A percentile compares a stretch with the other conserved stretches of the same genome.
phyloP scores from a whole-genome alignment of 768 basidiomycete species.

The Panaeolus papilionaceus region DNA sequence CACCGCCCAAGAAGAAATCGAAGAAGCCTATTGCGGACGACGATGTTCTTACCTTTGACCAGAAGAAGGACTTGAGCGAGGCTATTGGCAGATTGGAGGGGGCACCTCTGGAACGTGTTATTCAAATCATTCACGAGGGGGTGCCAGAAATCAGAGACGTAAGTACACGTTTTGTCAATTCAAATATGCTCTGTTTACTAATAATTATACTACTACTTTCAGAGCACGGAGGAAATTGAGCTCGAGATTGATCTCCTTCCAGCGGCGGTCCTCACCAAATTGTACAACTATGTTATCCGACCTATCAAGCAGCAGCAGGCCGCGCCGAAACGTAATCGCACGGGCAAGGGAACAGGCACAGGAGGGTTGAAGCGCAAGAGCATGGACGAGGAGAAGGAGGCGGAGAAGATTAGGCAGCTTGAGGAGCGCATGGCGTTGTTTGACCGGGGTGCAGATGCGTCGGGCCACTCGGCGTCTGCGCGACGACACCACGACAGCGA shows the following conservation, averaged over 20 bases:
- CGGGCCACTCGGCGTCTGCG: constrained; percentile 41
- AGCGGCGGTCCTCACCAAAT: constrained; percentile 82
- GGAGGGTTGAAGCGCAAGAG: constrained; percentile 93
- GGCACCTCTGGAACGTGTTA: constrained; percentile 84
- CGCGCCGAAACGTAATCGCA: constrained; percentile 61
- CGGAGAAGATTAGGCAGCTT: constrained; percentile 90
- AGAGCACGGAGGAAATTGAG: constrained; percentile 98
- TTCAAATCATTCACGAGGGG: constrained; percentile 93
- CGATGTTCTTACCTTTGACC: constrained; percentile 89
- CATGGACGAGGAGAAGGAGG: constrained; percentile 97
- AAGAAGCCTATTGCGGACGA: constrained; percentile 79
- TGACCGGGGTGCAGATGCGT: constrained; percentile 55
- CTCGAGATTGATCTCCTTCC: constrained; percentile 96
- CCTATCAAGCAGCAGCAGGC: constrained; percentile 68
- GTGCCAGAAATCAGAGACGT: constrained; percentile 95
- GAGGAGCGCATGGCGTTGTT: constrained; percentile 90
- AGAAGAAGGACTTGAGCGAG: constrained; percentile 98
- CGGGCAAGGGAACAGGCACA: constrained; percentile 83
- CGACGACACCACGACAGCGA: constrained; percentile 62
- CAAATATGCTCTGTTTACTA: constrained; percentile 23
- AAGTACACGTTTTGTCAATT: constrained; percentile 39
- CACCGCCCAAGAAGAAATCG: constrained; percentile 56
- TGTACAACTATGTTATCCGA: constrained; percentile 95
- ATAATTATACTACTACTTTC: constrained; percentile 26
- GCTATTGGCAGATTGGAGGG: constrained; percentile 89